Base-by-base conservation (phyloP, 805 yeast genomes). In the Yamadazyma olivae region DNA sequence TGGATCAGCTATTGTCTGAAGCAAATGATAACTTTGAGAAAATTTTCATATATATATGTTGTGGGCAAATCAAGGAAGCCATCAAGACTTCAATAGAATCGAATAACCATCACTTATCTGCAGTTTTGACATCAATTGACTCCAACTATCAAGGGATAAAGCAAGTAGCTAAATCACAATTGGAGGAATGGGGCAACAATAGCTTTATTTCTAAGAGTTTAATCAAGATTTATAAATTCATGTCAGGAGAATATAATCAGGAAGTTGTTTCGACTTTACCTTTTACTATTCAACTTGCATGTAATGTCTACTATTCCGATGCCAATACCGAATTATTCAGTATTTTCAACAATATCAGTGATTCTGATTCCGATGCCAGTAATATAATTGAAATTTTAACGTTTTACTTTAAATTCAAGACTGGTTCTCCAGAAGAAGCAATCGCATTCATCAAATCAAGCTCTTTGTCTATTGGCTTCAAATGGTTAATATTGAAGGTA, bases 41-140 rank as follows among this genome's bases (percentile, higher is more conserved):
- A 16, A 69, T 83, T 0, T 79, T 76, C 51, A 50, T 71, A 3
- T 51, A 63, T 17, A 43, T 83, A 7, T 67, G 78, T 21, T 64
- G 74, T 4, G 80, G 83, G 36, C 75, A 81, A 38, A 50, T 87
- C 19, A 62, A 70, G 6, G 66, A 67, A 18, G 97, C 98, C 1
- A 66, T 81, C 5, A 64, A 67, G 20, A 41, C 64, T 3, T 90
- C 96, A 1, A 57, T 79, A 1, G 61, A 70, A n/a, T 58, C 83
- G 0, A 70, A 71, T 6, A 84, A 85, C 49, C 59, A 74, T 4
- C 95, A 90, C 54, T 57, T 91, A 14, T 79, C 95, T 0, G 77
- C 77, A 0, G 50, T 87, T 18, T 56, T 91, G 9, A 72, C 96
- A 0, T 61, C 84, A 28, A 54, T 83, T 6, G 95, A 86, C 22